Base-by-base conservation (phyloP, 345 rosid genomes). In the Eucalyptus sp. region DNA sequence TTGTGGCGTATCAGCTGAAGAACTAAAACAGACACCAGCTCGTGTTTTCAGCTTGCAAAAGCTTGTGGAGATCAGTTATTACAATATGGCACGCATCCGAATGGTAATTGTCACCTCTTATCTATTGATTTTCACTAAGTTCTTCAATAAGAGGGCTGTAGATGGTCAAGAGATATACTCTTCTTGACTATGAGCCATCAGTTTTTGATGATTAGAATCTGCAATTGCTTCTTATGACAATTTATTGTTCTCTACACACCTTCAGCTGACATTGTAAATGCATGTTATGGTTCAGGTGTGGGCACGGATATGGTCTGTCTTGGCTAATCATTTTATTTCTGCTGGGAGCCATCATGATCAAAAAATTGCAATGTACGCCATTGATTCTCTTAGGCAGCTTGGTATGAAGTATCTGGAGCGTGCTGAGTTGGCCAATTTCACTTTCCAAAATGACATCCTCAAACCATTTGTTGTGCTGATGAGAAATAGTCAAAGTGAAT, bases 1-100 rank as follows among this genome's bases (percentile, higher is more conserved):
- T 10, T 96, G 99, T 90, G 97, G 97, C 87, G 99, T 98, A 52
- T 98, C 99, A 46, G 99, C 98, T 83, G 99, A 98, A 93, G 99
- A 98, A 89, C 91, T 98, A 87, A 98, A 93, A 93, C 99, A 98
- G 94, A 94, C 93, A 88, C 99, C 99, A 91, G 98, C 99, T 88
- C 98, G 99, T 86, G 99, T 98, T 90, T 98, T 96, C 95, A 97
- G 99, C 93, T 91, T 98, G 94, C 99, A 98, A 92, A 98, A 98
- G 91, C 98, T 98, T 90, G 98, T 98, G 85, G 99, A 98, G 96
- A 98, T 97, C 92, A 98, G 99, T 93, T 98, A 98, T 91, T 98
- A 98, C 95, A 98, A 98, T 89, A 97, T 96, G 95, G 95, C 98
- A 90, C 99, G 99, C 90, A 98, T 98, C 85, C 96, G 99, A 79